Evolutionary conservation across 2,329 filamentous ascomycete genomes (phyloP).

Genomic region (Periconia sp.): DNA sequence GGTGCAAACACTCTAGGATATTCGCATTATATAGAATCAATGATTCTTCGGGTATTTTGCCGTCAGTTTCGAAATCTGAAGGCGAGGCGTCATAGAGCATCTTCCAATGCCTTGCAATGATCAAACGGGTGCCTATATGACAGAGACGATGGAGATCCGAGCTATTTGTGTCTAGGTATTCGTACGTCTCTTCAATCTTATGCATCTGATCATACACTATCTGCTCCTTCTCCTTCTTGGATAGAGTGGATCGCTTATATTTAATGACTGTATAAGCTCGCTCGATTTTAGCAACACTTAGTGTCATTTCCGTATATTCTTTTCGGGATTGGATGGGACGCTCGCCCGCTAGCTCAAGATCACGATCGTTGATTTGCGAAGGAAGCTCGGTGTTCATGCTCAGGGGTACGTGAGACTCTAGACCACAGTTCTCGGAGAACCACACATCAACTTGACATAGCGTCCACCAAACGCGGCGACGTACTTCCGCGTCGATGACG

Average conservation of each 20-base stretch:
- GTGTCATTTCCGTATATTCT: constrained; percentile 17
- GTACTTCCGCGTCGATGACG: constrained; percentile 13
- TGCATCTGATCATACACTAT: constrained; percentile 4
- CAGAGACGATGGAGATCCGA: constrained; percentile 10
- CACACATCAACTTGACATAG: constrained; percentile 16
- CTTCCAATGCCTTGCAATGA: constrained; percentile 12
- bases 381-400: constrained; percentile 9
- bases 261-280: constrained; percentile 3
- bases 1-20: constrained; percentile 13
- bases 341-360: constrained; percentile 1
- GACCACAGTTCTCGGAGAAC: constrained; percentile 14
- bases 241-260: constrained; percentile 4
- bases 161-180: constrained; percentile 6
- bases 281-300: constrained; percentile 15
- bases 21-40: constrained; percentile 12
- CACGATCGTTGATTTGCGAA: constrained; percentile 15
- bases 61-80: not conserved
- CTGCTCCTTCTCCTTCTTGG: constrained; percentile 1
- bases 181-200: constrained; percentile 11
- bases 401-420: constrained; percentile 17
- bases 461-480: constrained; percentile 19
- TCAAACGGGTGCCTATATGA: constrained; percentile 6
- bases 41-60: constrained; percentile 1
- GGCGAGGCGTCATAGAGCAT: constrained; percentile 5
- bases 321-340: not conserved